These are phyloP conservation scores for Mallotus japonicus DNA, from an alignment of 441 rosid species.

Conservation along the genomic window DNA sequence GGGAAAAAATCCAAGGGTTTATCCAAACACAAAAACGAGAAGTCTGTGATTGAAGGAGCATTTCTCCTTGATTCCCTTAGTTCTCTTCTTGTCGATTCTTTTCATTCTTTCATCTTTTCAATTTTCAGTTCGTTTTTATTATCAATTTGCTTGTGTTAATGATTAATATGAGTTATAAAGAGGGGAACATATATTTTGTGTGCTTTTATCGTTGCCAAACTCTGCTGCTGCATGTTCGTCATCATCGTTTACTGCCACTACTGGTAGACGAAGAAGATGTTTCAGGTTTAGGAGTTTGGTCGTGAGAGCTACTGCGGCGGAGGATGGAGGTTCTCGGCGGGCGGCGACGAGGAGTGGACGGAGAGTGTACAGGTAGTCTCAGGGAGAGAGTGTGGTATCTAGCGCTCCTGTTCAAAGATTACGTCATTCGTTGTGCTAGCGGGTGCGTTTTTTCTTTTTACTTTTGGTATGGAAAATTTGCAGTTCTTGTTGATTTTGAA, in stretches of 20 bases:
- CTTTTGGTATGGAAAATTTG: slow-evolving; percentile 54
- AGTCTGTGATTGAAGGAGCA: no score
- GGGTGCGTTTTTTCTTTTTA: slow-evolving; percentile 49
- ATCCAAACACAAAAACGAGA: no score
- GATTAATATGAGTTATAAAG: no score
- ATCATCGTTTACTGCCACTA: slow-evolving; percentile 16
- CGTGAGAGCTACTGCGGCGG: slow-evolving; percentile 48
- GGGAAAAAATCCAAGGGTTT: no score
- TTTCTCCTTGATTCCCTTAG: no score
- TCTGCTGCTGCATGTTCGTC: neutral
- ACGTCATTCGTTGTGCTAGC: slow-evolving; percentile 58
- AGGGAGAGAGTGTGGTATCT: slow-evolving; percentile 41
- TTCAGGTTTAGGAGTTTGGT: slow-evolving; percentile 39
- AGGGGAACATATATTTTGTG: neutral
- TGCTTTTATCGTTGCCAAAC: slow-evolving; percentile 22
- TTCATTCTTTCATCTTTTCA: no score
- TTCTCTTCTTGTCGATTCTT: no score
- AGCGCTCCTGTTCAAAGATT: slow-evolving; percentile 50
- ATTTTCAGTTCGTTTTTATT: no score
- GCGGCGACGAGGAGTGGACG: slow-evolving; percentile 30
- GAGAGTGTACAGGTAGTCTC: slow-evolving; percentile 60
- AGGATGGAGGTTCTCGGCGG: slow-evolving; percentile 37
- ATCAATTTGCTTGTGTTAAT: no score
- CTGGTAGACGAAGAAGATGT: slow-evolving; percentile 17
- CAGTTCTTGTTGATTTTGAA: neutral